These are phyloP conservation scores for Leavenworthia alabamica DNA, from an alignment of 345 rosid genomes.

Conservation along the genomic window DNA sequence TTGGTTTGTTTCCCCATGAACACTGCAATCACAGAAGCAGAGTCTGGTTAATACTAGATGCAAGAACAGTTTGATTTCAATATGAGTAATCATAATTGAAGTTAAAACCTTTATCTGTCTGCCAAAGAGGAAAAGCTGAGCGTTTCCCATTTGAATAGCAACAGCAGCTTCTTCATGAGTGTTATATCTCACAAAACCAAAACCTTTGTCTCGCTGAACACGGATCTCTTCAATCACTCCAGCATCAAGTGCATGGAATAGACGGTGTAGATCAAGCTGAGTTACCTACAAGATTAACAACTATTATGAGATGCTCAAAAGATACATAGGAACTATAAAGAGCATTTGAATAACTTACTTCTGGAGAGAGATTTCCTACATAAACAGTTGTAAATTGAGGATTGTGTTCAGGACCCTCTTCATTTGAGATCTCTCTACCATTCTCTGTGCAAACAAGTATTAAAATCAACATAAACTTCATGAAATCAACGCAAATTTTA, in stretches of 20 bases:
- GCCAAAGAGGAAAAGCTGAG: conserved; percentile 53
- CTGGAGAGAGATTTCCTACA: conserved; percentile 91
- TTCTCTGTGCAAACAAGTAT: conserved; percentile 46
- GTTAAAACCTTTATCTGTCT: conserved; percentile 65
- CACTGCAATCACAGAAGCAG: conserved; percentile 44
- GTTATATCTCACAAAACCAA: conserved; percentile 83
- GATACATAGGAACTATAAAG: not conserved
- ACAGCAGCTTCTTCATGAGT: conserved; percentile 75
- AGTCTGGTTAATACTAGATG: not conserved
- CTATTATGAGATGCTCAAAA: not conserved
- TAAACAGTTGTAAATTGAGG: conserved; percentile 91
- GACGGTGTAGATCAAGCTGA: conserved; percentile 65
- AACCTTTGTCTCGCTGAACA: conserved; percentile 86
- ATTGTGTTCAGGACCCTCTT: conserved; percentile 84
- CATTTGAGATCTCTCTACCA: conserved; percentile 60
- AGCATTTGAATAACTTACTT: conserved; percentile 49
- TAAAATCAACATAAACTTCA: not conserved
- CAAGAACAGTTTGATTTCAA: not conserved
- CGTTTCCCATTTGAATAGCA: conserved; percentile 86
- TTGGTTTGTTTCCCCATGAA: conserved; percentile 94
- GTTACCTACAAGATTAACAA: conserved; percentile 49
- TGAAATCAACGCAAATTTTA: not conserved
- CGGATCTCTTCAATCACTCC: conserved; percentile 93
- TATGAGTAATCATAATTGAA: not conserved
- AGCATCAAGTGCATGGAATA: conserved; percentile 63